Conservation (phyloP, 805 yeast genomes). For the Pichia nanzhaoensis region DNA sequence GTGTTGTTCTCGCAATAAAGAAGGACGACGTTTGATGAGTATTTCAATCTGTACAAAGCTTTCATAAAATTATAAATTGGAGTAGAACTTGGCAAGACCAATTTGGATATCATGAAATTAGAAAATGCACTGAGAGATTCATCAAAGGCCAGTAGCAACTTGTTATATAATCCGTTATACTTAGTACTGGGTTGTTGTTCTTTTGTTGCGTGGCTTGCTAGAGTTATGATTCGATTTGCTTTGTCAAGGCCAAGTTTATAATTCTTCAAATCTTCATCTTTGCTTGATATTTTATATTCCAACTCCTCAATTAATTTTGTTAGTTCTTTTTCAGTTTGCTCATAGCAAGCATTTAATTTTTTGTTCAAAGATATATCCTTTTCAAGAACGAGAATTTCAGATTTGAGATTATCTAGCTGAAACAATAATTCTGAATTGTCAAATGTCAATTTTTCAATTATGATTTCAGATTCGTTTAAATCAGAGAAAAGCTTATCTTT, state of each 20-base stretch:
- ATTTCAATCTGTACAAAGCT: background rate
- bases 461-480: slow-evolving; percentile 6
- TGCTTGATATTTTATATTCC: background rate
- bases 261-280: background rate
- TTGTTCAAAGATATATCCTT: background rate
- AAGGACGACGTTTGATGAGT: background rate
- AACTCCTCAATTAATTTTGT: background rate
- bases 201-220: no score
- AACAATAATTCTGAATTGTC: slow-evolving; percentile 21
- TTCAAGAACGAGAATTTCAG: background rate
- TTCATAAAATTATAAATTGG: background rate
- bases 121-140: background rate
- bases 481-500: background rate
- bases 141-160: background rate
- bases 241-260: background rate
- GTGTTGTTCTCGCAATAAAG: background rate
- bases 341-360: background rate
- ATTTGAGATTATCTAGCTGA: background rate
- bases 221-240: background rate
- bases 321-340: slow-evolving; percentile 3
- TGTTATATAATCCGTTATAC: background rate
- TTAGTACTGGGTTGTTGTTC: background rate
- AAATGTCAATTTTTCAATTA: slow-evolving; percentile 12
- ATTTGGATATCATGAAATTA: background rate
- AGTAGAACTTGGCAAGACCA: background rate